Conservation (phyloP, 441 rosid genomes). For the Flueggea neowawraea region DNA sequence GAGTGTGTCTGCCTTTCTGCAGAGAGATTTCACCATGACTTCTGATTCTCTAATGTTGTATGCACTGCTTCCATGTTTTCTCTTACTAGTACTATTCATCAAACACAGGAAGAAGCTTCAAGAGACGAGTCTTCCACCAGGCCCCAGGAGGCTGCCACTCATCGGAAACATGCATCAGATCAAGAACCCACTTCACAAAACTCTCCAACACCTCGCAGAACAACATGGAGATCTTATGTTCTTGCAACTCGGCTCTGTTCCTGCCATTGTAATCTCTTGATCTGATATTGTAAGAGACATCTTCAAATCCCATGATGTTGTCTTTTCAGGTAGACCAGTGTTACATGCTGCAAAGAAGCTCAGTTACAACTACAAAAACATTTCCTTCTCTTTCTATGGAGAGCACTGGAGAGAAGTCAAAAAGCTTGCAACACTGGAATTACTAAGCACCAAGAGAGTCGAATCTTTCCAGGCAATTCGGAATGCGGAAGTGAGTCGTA, state of each 20-base stretch:
- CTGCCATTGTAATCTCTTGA: constrained; percentile 27
- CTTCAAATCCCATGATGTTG: constrained; percentile 31
- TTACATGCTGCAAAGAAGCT: constrained; percentile 3
- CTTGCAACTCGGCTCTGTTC: constrained; percentile 24
- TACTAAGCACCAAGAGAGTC: constrained; percentile 28
- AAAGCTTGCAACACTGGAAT: constrained; percentile 22
- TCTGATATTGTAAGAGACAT: constrained; percentile 20
- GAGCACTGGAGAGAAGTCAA: constrained; percentile 34
- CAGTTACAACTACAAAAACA: constrained; percentile 15
- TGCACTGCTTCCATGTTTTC: too few species aligned
- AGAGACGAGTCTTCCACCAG: constrained; percentile 20
- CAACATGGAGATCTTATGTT: constrained; percentile 36
- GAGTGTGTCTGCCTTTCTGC: too few species aligned
- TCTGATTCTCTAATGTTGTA: too few species aligned
- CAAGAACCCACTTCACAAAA: constrained; percentile 16
- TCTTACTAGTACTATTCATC: too few species aligned
- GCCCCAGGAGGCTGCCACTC: constrained; percentile 29
- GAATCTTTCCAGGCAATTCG: constrained; percentile 21
- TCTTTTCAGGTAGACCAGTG: constrained; percentile 19
- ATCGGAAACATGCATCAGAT: constrained; percentile 36
- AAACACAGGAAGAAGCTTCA: not conserved
- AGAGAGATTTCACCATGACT: too few species aligned
- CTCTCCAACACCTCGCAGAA: constrained; percentile 24
- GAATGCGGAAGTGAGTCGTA: constrained; percentile 17
- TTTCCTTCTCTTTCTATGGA: constrained; percentile 24